A percentile compares a stretch with the other conserved stretches of the same genome.
These are phyloP conservation scores for Sporisorium scitamineum DNA, from an alignment of 1,284 basidiomycete species.

Conservation along the genomic window DNA sequence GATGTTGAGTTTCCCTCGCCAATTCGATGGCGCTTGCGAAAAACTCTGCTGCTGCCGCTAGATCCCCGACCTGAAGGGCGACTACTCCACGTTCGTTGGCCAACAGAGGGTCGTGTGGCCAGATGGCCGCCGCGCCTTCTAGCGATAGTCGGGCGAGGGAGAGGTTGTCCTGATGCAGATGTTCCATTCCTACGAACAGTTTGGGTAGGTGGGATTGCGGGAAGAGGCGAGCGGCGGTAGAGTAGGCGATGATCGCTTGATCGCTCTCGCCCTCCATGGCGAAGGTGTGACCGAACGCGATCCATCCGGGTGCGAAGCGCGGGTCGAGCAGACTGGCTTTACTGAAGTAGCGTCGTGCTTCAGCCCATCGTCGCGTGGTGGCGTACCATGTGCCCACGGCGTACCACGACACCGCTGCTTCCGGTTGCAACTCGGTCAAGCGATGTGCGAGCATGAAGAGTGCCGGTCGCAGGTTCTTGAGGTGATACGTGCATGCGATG, in stretches of 20 bases:
- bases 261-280: conserved; percentile 95
- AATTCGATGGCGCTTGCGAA: conserved; percentile 73
- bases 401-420: conserved; percentile 94
- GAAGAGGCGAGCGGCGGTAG: conserved; percentile 93
- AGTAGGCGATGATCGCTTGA: conserved; percentile 97
- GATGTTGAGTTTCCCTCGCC: conserved; percentile 79
- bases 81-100: conserved; percentile 94
- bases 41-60: conserved; percentile 75
- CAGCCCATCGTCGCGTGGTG: conserved; percentile 77
- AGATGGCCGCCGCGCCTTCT: conserved; percentile 81
- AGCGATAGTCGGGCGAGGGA: conserved; percentile 87
- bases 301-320: conserved; percentile 94
- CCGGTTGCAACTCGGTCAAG: conserved; percentile 88
- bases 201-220: conserved; percentile 92
- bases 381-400: conserved; percentile 98
- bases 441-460: conserved; percentile 96
- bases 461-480: conserved; percentile 87
- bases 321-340: conserved; percentile 98
- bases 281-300: conserved; percentile 97
- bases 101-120: conserved; percentile 86
- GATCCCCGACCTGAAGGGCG: conserved; percentile 84
- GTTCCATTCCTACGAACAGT: conserved; percentile 98
- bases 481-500: conserved; percentile 96
- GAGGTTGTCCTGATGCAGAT: conserved; percentile 88
- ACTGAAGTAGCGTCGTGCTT: conserved; percentile 70